Conservation (phyloP, 2,329 filamentous ascomycete species). For the Cadophora sp. region DNA sequence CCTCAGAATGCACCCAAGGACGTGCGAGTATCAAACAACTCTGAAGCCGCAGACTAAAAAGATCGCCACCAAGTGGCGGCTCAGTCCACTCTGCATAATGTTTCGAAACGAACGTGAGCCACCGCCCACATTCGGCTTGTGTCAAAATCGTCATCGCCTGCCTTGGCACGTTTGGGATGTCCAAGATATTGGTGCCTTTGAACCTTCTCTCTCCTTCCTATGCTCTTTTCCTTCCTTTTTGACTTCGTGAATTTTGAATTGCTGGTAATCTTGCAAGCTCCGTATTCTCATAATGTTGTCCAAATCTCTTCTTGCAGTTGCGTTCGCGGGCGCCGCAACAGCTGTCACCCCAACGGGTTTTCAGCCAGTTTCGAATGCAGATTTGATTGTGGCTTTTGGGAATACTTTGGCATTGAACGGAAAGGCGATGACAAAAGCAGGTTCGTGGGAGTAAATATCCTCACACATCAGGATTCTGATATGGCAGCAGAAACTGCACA, state of each 20-base stretch:
- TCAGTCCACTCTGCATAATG: conserved; percentile 26
- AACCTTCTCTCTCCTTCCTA: conserved; percentile 9
- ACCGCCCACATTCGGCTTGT: conserved; percentile 2
- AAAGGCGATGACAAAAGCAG: conserved; percentile 34
- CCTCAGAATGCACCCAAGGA: not conserved
- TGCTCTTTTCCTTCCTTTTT: not conserved
- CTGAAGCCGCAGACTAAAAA: conserved; percentile 25
- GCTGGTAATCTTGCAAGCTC: not conserved
- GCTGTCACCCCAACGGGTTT: conserved; percentile 41
- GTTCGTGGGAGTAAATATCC: conserved; percentile 21
- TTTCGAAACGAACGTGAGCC: conserved; percentile 32
- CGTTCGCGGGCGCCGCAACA: conserved; percentile 36
- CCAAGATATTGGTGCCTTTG: conserved; percentile 1
- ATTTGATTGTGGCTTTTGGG: conserved; percentile 39
- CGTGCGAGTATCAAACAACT: conserved; percentile 26
- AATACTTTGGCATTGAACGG: conserved; percentile 38
- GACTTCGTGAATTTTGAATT: not conserved
- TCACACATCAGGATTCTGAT: not conserved
- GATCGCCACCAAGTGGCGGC: conserved; percentile 21
- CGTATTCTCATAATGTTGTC: conserved; percentile 32
- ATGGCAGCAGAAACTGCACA: conserved; percentile 29
- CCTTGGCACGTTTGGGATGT: conserved; percentile 30
- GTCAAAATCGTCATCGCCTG: conserved; percentile 24
- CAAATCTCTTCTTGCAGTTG: conserved; percentile 32
- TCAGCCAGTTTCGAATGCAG: conserved; percentile 33